A percentile compares a stretch with the other conserved stretches of the same genome.
phyloP scores from a whole-genome alignment of 805 yeast genomes.

The Candida silvatica region DNA sequence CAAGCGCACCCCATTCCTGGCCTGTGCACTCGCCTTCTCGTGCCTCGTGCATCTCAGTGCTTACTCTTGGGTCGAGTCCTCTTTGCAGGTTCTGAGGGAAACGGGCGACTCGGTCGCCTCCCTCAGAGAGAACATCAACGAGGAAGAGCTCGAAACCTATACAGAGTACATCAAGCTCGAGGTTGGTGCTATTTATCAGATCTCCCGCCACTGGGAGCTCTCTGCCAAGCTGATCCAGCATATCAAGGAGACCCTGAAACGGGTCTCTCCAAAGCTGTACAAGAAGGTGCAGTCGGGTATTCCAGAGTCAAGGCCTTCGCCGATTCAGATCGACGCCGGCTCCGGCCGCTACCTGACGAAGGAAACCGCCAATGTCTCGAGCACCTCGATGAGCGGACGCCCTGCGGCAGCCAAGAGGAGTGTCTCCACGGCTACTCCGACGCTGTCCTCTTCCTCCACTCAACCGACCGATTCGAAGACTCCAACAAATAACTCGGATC shows the following conservation, averaged over 20 bases:
- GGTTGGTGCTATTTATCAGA: slow-evolving; percentile 38
- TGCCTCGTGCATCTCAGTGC: slow-evolving; percentile 44
- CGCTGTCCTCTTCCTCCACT: background rate
- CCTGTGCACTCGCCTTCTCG: slow-evolving; percentile 46
- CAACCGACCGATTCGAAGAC: background rate
- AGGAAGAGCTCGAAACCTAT: slow-evolving; percentile 32
- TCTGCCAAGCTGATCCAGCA: slow-evolving; percentile 39
- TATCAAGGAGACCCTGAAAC: slow-evolving; percentile 34
- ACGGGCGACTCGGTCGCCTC: slow-evolving; percentile 8
- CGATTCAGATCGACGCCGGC: background rate
- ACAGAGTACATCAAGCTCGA: slow-evolving; percentile 42
- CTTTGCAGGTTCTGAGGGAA: slow-evolving; percentile 14
- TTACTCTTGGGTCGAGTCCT: slow-evolving; percentile 41
- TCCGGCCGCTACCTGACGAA: background rate
- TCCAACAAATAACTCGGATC: background rate
- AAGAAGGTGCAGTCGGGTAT: slow-evolving; percentile 27
- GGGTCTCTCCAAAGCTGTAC: slow-evolving; percentile 34
- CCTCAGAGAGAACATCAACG: slow-evolving; percentile 18
- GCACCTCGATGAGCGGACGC: background rate
- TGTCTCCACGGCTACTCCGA: too few relatives aligned
- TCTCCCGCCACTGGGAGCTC: slow-evolving; percentile 42
- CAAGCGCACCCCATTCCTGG: slow-evolving; percentile 41
- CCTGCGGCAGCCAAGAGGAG: background rate
- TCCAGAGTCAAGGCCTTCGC: slow-evolving; percentile 8
- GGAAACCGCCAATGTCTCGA: background rate